These are phyloP conservation scores for Citrullus colocynthis DNA, from an alignment of 306 rosid species.

Conservation along the genomic window DNA sequence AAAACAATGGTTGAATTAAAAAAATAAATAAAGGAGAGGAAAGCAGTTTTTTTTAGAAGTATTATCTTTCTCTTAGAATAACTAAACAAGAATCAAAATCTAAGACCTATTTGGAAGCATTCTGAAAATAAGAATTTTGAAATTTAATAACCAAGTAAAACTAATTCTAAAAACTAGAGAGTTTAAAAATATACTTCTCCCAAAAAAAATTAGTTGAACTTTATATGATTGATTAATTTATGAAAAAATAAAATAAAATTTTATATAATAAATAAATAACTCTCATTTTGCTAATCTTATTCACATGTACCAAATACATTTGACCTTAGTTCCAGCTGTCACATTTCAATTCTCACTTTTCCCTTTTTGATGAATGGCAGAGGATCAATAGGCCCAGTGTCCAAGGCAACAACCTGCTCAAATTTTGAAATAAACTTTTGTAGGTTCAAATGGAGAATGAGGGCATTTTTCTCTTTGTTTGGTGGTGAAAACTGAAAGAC, in stretches of 20 bases:
- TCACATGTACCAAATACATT: not conserved
- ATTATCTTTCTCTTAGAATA: too few relatives aligned
- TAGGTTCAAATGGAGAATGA: not conserved
- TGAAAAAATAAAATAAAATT: not conserved
- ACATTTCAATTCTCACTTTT: not conserved
- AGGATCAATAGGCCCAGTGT: not conserved
- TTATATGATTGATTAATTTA: not conserved
- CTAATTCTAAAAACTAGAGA: not conserved
- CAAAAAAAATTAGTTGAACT: not conserved
- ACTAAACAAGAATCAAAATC: too few relatives aligned
- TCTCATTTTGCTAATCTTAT: not conserved
- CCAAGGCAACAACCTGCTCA: not conserved
- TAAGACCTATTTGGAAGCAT: too few relatives aligned
- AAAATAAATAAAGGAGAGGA: too few relatives aligned
- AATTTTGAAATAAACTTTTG: not conserved
- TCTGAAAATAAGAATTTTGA: too few relatives aligned
- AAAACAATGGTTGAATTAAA: too few relatives aligned
- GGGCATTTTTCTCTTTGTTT: not conserved
- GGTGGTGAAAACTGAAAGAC: not conserved
- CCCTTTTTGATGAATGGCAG: not conserved
- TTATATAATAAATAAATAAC: not conserved
- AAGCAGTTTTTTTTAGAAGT: too few relatives aligned
- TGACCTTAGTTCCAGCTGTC: not conserved
- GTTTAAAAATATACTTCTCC: not conserved
- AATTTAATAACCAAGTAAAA: not conserved